Evolutionary conservation across 1,284 basidiomycete species (phyloP).

Genomic region (Phylloboletellus chloephorus): DNA sequence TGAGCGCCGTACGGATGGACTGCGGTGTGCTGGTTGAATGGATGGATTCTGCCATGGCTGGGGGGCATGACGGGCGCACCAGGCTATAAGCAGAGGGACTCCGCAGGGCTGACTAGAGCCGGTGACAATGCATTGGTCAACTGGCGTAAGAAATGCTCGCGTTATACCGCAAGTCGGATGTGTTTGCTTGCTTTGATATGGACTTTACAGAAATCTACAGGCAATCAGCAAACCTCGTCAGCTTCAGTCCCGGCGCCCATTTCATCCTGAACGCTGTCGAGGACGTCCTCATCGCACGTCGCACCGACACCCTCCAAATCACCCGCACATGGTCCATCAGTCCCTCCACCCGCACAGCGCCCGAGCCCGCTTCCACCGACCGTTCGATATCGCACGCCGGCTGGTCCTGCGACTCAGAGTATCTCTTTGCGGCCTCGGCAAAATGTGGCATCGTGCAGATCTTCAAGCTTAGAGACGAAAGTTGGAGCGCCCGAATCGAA

Average conservation of each 20-base stretch:
- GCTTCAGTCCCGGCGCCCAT: constrained; percentile 69
- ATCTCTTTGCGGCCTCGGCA: constrained; percentile 68
- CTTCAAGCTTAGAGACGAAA: constrained; percentile 67
- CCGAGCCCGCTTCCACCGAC: constrained; percentile 12
- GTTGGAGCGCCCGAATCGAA: constrained; percentile 67
- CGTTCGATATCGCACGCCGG: constrained; percentile 63
- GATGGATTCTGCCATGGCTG: constrained; percentile 16
- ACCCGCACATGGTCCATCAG: constrained; percentile 66
- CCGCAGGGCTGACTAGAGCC: too few relatives aligned
- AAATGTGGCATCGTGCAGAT: constrained; percentile 63
- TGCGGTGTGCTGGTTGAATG: constrained; percentile 14
- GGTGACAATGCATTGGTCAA: too few relatives aligned
- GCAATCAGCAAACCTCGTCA: constrained; percentile 59
- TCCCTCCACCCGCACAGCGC: constrained; percentile 36
- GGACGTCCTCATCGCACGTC: constrained; percentile 67
- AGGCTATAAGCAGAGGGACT: too few relatives aligned
- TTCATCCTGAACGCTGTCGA: constrained; percentile 70
- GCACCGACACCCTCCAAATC: constrained; percentile 71
- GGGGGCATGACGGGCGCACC: too few relatives aligned
- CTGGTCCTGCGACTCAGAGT: constrained; percentile 83
- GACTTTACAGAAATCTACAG: constrained; percentile 80
- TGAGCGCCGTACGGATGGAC: constrained; percentile 17
- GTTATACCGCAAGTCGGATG: neutral
- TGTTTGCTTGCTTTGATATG: too few relatives aligned
- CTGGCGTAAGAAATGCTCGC: too few relatives aligned